Evolutionary conservation across 164 flowering plant genomes (phyloP).

Genomic region (Sextonia rubra): DNA sequence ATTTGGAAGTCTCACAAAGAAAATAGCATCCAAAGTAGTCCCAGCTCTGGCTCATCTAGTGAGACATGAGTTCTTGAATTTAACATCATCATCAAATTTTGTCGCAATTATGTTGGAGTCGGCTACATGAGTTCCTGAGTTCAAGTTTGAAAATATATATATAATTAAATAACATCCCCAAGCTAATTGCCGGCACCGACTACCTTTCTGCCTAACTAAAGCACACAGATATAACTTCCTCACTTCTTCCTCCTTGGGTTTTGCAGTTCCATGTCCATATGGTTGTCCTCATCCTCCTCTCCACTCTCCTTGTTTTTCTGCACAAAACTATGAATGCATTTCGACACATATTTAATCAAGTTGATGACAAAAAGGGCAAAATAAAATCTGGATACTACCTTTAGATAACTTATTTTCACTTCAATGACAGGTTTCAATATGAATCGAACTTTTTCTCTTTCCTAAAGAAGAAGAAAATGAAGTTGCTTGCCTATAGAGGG

Average conservation of each 20-base stretch:
- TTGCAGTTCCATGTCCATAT: constrained; percentile 28
- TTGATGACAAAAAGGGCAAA: not conserved
- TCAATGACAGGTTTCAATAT: constrained; percentile 61
- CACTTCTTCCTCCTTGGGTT: constrained; percentile 22
- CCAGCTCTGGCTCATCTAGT: too few species aligned
- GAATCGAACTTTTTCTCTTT: constrained; percentile 64
- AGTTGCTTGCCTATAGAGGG: constrained; percentile 57
- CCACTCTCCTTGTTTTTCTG: constrained; percentile 52
- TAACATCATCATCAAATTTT: too few species aligned
- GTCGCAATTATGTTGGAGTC: too few species aligned
- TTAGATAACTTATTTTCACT: constrained; percentile 62
- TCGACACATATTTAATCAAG: not conserved
- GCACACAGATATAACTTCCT: too few species aligned
- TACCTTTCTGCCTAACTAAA: too few species aligned
- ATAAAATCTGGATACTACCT: constrained; percentile 30
- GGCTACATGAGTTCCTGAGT: too few species aligned
- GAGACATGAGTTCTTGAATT: too few species aligned
- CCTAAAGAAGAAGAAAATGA: constrained; percentile 43
- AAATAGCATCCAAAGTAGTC: too few species aligned
- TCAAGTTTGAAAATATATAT: too few species aligned
- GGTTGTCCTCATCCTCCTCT: constrained; percentile 34
- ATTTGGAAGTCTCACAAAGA: too few species aligned
- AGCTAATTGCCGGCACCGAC: too few species aligned
- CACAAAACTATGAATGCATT: not conserved
- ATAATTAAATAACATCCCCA: too few species aligned